These are phyloP conservation scores for Backusella liffmaniae DNA, from an alignment of 192 early-diverging fungal species.

Conservation along the genomic window DNA sequence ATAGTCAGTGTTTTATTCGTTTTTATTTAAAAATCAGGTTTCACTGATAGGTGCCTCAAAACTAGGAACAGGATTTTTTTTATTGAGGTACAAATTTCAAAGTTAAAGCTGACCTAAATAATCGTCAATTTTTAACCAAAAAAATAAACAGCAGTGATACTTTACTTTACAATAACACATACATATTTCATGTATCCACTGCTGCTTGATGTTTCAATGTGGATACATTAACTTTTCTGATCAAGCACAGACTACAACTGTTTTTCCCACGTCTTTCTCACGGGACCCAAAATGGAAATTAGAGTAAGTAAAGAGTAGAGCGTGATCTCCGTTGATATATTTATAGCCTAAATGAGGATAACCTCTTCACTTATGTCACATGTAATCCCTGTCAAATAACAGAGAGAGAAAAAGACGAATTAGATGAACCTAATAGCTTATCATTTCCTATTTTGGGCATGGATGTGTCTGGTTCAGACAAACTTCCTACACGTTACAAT, in stretches of 20 bases:
- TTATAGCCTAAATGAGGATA: neutral
- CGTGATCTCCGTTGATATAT: slow-evolving; percentile 2
- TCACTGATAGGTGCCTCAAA: neutral
- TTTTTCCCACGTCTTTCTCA: slow-evolving; percentile 23
- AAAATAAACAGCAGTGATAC: neutral
- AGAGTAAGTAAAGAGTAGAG: neutral
- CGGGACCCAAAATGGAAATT: slow-evolving; percentile 13
- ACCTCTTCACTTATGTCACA: slow-evolving; percentile 2
- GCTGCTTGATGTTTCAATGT: neutral
- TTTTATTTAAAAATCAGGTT: neutral
- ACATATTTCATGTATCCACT: neutral
- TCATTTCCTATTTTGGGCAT: slow-evolving; percentile 2
- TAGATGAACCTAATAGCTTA: neutral
- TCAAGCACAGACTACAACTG: slow-evolving; percentile 7
- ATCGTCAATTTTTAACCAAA: neutral
- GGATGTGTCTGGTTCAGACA: neutral
- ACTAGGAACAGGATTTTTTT: neutral
- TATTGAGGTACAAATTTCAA: neutral
- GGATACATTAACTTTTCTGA: neutral
- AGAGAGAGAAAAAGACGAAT: neutral
- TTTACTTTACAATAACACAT: neutral
- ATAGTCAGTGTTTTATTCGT: neutral
- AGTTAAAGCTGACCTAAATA: neutral
- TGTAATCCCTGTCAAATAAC: slow-evolving; percentile 12
- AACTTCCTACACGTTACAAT: neutral